Evolutionary conservation across 257 asterid genomes (phyloP).

Genomic region (Nicotiana otophora): DNA sequence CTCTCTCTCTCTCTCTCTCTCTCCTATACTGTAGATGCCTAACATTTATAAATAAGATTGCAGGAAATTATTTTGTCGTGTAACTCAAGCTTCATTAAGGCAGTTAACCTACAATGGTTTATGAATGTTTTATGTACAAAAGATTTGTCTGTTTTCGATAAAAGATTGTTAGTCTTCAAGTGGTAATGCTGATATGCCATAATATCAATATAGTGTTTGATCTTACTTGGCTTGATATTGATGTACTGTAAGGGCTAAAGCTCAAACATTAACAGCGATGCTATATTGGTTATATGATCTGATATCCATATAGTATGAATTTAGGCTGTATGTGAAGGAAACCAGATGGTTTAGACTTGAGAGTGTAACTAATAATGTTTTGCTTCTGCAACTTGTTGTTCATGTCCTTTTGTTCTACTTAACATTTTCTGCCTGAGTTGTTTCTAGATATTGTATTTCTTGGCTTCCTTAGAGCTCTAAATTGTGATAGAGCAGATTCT

Average conservation of each 20-base stretch:
- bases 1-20: too few relatives aligned
- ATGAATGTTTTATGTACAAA: not conserved
- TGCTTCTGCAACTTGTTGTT: not conserved
- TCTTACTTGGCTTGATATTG: not conserved
- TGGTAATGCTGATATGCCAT: not conserved
- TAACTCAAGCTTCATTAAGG: not conserved
- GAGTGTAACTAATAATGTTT: not conserved
- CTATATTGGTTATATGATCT: not conserved
- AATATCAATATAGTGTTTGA: not conserved
- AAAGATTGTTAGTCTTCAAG: not conserved
- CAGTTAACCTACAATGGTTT: not conserved
- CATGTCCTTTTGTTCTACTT: slow-evolving; percentile 1
- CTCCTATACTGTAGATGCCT: not conserved
- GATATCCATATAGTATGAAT: not conserved
- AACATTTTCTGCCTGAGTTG: not conserved
- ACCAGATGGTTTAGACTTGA: not conserved
- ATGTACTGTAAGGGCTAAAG: not conserved
- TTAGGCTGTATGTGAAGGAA: not conserved
- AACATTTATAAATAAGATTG: not conserved
- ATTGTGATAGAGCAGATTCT: slow-evolving; percentile 56
- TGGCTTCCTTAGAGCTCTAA: slow-evolving; percentile 18
- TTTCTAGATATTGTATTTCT: not conserved
- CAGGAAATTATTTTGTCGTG: not conserved
- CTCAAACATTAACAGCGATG: not conserved
- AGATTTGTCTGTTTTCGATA: not conserved